A percentile compares a stretch with the other conserved stretches of the same genome.
Conservation (phyloP, 2,329 filamentous ascomycete species). For the Neurospora sp. region DNA sequence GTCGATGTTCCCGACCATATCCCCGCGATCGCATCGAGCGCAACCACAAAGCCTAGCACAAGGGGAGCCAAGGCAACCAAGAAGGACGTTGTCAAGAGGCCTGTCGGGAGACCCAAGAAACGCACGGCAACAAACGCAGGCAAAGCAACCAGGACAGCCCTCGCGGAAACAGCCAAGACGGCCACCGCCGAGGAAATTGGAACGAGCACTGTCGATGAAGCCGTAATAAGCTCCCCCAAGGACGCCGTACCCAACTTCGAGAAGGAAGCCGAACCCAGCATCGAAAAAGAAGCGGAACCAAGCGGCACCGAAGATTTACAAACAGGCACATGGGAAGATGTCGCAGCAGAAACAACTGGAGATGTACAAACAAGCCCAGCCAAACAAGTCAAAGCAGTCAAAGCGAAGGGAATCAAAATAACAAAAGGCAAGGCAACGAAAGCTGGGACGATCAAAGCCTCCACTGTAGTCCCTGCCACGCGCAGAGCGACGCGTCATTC, state of each 20-base stretch:
- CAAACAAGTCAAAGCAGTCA: neutral
- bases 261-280: neutral
- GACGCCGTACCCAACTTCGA: neutral
- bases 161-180: neutral
- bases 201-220: neutral
- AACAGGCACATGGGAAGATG: neutral
- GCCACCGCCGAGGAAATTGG: neutral
- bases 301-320: neutral
- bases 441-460: neutral
- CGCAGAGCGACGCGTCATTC: constrained; percentile 37
- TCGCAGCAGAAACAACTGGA: neutral
- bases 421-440: neutral
- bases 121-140: neutral
- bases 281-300: neutral
- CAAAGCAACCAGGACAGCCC: neutral
- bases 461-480: constrained; percentile 8
- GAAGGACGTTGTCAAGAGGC: neutral
- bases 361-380: neutral
- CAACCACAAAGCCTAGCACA: neutral
- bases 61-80: neutral
- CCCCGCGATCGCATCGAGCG: neutral
- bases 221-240: neutral
- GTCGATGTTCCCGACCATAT: neutral
- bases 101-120: neutral
- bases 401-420: neutral